Evolutionary conservation across 352 stramenopile genomes (phyloP).

Genomic region (Globisporangium spiculum): DNA sequence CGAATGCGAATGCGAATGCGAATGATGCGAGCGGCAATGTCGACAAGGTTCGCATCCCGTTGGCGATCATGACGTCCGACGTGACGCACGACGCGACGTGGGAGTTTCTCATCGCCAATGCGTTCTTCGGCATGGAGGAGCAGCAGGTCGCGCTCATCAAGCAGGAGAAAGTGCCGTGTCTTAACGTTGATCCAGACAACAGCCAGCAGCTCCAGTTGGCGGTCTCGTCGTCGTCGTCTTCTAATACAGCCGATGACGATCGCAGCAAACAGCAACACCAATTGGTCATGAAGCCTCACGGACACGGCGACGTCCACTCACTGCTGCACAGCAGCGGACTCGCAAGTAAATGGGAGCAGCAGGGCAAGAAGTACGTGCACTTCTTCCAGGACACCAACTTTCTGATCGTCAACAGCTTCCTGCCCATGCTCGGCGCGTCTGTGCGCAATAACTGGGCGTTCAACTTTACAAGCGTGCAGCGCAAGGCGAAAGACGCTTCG

Average conservation of each 20-base stretch:
- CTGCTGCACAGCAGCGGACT: conserved; percentile 84
- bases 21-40: neutral
- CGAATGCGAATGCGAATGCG: conserved; percentile 21
- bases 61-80: conserved; percentile 98
- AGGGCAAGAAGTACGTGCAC: conserved; percentile 92
- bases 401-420: conserved; percentile 92
- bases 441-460: conserved; percentile 86
- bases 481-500: conserved; percentile 92
- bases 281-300: conserved; percentile 95
- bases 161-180: conserved; percentile 95
- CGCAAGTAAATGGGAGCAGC: conserved; percentile 59
- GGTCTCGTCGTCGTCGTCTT: conserved; percentile 36
- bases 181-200: conserved; percentile 31
- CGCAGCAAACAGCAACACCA: conserved; percentile 11
- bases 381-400: conserved; percentile 96
- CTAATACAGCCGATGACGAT: conserved; percentile 22
- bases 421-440: conserved; percentile 88
- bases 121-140: conserved; percentile 93
- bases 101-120: conserved; percentile 86
- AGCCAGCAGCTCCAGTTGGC: conserved; percentile 84
- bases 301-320: conserved; percentile 97
- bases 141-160: conserved; percentile 95
- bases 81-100: conserved; percentile 93
- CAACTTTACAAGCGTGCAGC: conserved; percentile 91
- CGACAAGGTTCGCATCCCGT: conserved; percentile 57